Percentiles rank a stretch among this genome's conserved stretches.
Conservation (phyloP, 352 stramenopile species). For the Phytophthora parvispora region DNA sequence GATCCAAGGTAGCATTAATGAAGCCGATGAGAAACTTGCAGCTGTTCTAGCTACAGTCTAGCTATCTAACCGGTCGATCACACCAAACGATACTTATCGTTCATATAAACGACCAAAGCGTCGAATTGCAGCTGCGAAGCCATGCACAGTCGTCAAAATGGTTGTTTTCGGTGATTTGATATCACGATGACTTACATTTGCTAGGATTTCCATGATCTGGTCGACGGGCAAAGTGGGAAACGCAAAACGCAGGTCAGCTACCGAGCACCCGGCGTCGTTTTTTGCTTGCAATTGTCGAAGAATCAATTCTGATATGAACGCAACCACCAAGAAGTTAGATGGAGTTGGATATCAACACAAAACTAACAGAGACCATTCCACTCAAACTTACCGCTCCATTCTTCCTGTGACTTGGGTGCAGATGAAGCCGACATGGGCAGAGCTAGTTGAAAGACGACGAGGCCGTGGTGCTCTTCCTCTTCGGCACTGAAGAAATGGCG, state of each 20-base stretch:
- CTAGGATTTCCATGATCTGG: slow-evolving; percentile 64
- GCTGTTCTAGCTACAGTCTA: too few species aligned
- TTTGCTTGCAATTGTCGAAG: slow-evolving; percentile 52
- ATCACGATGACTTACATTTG: slow-evolving; percentile 48
- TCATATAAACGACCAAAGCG: slow-evolving; percentile 60
- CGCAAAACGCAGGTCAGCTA: slow-evolving; percentile 68
- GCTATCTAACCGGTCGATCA: slow-evolving; percentile 22
- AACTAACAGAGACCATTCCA: background rate
- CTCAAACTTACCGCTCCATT: slow-evolving; percentile 59
- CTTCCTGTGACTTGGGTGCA: slow-evolving; percentile 40
- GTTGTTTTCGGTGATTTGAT: background rate
- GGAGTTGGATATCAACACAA: background rate
- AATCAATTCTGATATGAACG: slow-evolving; percentile 43
- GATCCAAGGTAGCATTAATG: slow-evolving; percentile 36
- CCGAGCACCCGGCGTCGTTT: slow-evolving; percentile 41
- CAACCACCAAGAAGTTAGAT: slow-evolving; percentile 4
- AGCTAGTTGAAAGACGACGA: slow-evolving; percentile 70
- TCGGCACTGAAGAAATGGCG: slow-evolving; percentile 71
- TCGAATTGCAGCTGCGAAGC: slow-evolving; percentile 70
- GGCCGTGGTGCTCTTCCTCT: slow-evolving; percentile 61
- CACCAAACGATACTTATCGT: slow-evolving; percentile 69
- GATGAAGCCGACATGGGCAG: slow-evolving; percentile 15
- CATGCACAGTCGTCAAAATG: slow-evolving; percentile 4
- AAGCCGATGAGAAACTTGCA: slow-evolving; percentile 2
- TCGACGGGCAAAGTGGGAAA: slow-evolving; percentile 59